Conservation (phyloP, 2,329 filamentous ascomycete species). For the Alternaria sp. region DNA sequence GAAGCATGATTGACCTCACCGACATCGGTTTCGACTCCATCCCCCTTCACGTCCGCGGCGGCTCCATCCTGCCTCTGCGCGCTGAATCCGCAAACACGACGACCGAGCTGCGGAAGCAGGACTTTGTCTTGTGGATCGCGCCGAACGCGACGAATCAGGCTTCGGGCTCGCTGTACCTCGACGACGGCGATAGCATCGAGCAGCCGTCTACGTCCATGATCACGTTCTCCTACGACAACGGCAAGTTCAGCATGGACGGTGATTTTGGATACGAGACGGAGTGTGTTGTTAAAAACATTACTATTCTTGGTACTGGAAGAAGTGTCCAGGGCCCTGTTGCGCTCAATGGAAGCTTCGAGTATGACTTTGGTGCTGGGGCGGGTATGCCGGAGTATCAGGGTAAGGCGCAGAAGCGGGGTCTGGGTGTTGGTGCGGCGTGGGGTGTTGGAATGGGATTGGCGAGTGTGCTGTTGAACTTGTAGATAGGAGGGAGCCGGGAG, state of each 20-base stretch:
- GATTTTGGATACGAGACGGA: constrained; percentile 58
- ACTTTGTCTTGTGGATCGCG: constrained; percentile 76
- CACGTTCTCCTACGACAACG: constrained; percentile 64
- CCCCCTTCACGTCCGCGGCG: constrained; percentile 70
- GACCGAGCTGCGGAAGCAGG: constrained; percentile 66
- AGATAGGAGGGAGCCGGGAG: neutral
- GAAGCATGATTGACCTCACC: constrained; percentile 52
- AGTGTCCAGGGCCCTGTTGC: constrained; percentile 58
- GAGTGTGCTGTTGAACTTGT: constrained; percentile 1
- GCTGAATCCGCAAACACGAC: constrained; percentile 64
- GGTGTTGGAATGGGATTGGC: neutral
- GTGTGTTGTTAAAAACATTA: constrained; percentile 34
- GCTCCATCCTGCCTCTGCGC: constrained; percentile 67
- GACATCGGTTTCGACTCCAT: constrained; percentile 61
- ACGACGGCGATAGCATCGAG: constrained; percentile 73
- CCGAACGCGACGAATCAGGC: constrained; percentile 69
- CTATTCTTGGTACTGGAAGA: constrained; percentile 52
- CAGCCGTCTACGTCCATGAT: constrained; percentile 64
- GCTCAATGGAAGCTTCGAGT: constrained; percentile 21
- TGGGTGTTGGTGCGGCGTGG: neutral
- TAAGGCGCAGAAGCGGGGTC: neutral
- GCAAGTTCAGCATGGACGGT: constrained; percentile 60
- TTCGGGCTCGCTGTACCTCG: constrained; percentile 72
- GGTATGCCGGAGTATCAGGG: neutral
- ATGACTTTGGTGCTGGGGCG: neutral